Conservation (phyloP, 2,329 filamentous ascomycete genomes). For the Venturia carpophila region DNA sequence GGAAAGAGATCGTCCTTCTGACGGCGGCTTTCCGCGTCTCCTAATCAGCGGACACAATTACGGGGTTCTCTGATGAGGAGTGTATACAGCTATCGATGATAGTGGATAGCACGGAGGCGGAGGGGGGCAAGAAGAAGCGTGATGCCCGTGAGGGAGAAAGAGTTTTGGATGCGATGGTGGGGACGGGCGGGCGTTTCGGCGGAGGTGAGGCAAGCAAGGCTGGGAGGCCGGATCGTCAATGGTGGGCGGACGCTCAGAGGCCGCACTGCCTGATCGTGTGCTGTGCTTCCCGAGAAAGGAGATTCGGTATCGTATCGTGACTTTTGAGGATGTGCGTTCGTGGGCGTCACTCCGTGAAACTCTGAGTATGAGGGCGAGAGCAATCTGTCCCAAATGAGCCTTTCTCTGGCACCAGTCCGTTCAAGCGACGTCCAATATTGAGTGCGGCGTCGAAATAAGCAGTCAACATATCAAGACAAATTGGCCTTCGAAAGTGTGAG, state of each 20-base stretch:
- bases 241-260: not conserved
- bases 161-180: slow-evolving; percentile 1
- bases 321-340: not conserved
- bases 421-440: not conserved
- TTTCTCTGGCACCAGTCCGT: not conserved
- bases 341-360: not conserved
- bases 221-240: not conserved
- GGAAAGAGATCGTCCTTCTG: not conserved
- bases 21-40: slow-evolving; percentile 1
- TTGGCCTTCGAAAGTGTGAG: not conserved
- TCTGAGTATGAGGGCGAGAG: not conserved
- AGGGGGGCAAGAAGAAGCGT: not conserved
- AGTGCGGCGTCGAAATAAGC: not conserved
- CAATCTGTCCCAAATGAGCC: not conserved
- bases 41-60: not conserved
- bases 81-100: not conserved
- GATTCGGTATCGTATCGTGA: slow-evolving; percentile 1
- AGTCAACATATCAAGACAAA: not conserved
- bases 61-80: not conserved
- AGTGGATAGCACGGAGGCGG: not conserved
- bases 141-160: not conserved
- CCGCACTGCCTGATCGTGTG: not conserved
- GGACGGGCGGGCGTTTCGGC: not conserved
- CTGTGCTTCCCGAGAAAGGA: not conserved
- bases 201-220: not conserved